Percentiles rank a stretch among this genome's conserved stretches.
Conservation (phyloP, 352 stramenopile genomes). For the Phytophthora meadii region DNA sequence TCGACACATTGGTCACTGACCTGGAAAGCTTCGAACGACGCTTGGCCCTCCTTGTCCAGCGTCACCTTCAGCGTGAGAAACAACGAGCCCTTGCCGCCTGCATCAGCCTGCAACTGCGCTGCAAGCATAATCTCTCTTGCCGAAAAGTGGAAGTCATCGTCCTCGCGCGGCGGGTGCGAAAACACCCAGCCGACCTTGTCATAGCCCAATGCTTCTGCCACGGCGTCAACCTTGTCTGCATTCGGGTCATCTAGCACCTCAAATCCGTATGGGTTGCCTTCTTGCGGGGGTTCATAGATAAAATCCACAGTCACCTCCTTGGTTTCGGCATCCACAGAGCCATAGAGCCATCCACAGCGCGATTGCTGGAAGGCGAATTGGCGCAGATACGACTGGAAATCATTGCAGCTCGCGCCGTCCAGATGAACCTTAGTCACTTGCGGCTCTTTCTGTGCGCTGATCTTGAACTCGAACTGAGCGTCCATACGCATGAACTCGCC, state of each 20-base stretch:
- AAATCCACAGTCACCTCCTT: constrained; percentile 94
- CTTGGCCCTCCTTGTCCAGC: constrained; percentile 93
- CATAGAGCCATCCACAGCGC: constrained; percentile 95
- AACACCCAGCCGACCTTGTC: constrained; percentile 98
- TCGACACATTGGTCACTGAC: constrained; percentile 97
- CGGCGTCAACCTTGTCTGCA: constrained; percentile 80
- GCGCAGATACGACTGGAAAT: constrained; percentile 92
- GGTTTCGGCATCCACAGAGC: constrained; percentile 85
- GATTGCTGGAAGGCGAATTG: constrained; percentile 95
- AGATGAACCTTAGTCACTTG: constrained; percentile 87
- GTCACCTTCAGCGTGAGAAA: constrained; percentile 98
- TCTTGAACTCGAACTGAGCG: constrained; percentile 97
- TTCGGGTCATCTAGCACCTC: constrained; percentile 93
- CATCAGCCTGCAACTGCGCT: constrained; percentile 95
- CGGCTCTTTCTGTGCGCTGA: constrained; percentile 93
- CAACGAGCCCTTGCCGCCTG: constrained; percentile 92
- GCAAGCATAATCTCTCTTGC: constrained; percentile 91
- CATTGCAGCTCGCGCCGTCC: constrained; percentile 87
- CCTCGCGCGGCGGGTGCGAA: constrained; percentile 95
- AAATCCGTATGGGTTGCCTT: constrained; percentile 90
- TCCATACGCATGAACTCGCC: constrained; percentile 98
- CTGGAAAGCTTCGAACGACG: constrained; percentile 97
- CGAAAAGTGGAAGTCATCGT: constrained; percentile 95
- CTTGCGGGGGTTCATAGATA: constrained; percentile 96
- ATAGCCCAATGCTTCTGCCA: constrained; percentile 89